Conservation (phyloP, 805 yeast species). For the Saturnispora hagleri region DNA sequence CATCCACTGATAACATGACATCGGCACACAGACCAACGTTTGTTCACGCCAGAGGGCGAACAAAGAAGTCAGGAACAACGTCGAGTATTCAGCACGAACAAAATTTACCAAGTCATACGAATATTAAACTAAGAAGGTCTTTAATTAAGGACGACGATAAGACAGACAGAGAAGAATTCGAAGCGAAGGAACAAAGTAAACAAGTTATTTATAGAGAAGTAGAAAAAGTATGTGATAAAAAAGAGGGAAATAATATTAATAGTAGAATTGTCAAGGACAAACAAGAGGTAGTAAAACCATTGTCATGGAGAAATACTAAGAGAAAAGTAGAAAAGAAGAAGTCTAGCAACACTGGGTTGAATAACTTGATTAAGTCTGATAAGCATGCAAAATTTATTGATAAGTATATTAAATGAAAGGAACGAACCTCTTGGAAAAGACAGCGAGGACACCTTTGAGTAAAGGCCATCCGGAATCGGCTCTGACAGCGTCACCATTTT, state of each 20-base stretch:
- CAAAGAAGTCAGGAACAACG: not conserved
- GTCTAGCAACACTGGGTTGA: conserved; percentile 15
- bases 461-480: conserved; percentile 73
- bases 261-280: conserved; percentile 5
- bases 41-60: conserved; percentile 47
- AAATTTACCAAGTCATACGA: conserved; percentile 44
- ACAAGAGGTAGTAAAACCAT: conserved; percentile 8
- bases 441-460: conserved; percentile 41
- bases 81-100: conserved; percentile 37
- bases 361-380: conserved; percentile 30
- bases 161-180: not conserved
- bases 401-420: conserved; percentile 27
- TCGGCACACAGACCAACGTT: conserved; percentile 65
- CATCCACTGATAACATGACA: conserved; percentile 35
- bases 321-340: conserved; percentile 4
- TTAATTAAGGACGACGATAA: conserved; percentile 38
- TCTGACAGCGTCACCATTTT: conserved; percentile 91
- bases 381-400: conserved; percentile 36
- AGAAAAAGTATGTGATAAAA: not conserved
- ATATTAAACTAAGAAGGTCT: conserved; percentile 37
- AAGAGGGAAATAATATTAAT: not conserved
- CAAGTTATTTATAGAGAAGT: not conserved
- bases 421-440: conserved; percentile 26
- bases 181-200: not conserved
- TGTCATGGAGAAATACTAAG: conserved; percentile 13